These are phyloP conservation scores for Tolypocladium pustulatum DNA, from an alignment of 2,329 filamentous ascomycete species.

Conservation along the genomic window DNA sequence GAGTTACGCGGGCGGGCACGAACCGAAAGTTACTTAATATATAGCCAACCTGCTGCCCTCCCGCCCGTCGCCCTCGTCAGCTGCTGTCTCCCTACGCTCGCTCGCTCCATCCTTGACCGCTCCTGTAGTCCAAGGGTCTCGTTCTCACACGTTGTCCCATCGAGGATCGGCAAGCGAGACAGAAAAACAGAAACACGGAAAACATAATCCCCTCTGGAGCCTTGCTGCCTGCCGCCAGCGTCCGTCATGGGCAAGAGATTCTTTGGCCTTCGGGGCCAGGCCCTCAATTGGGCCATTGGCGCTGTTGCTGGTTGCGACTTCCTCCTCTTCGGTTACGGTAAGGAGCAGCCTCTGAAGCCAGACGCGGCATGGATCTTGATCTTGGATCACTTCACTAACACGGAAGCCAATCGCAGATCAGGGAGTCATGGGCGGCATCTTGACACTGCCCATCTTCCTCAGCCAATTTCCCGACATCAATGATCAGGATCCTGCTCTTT, in stretches of 20 bases:
- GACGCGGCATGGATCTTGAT: background rate
- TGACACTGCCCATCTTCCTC: constrained; percentile 55
- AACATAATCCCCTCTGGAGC: background rate
- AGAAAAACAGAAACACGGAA: background rate
- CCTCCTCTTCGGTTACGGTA: constrained; percentile 49
- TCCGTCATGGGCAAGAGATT: constrained; percentile 29
- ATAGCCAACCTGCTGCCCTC: constrained; percentile 1
- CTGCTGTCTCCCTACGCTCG: background rate
- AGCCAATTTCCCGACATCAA: constrained; percentile 43
- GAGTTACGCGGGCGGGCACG: background rate
- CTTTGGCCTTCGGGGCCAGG: constrained; percentile 54
- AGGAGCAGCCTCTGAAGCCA: background rate
- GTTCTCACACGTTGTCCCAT: background rate
- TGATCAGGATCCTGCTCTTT: constrained; percentile 27
- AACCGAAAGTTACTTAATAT: background rate
- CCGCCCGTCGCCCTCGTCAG: too few species aligned
- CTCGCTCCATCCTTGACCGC: background rate
- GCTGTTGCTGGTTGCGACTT: constrained; percentile 66
- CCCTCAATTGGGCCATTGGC: constrained; percentile 59
- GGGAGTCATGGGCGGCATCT: constrained; percentile 65
- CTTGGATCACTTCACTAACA: background rate
- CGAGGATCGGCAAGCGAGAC: background rate
- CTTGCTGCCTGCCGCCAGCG: too few species aligned
- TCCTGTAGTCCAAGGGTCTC: background rate
- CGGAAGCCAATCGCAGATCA: constrained; percentile 44